Percentiles rank a stretch among this genome's conserved stretches.
phyloP scores from a whole-genome alignment of 331 rosid species.

The Acacia concinna region DNA sequence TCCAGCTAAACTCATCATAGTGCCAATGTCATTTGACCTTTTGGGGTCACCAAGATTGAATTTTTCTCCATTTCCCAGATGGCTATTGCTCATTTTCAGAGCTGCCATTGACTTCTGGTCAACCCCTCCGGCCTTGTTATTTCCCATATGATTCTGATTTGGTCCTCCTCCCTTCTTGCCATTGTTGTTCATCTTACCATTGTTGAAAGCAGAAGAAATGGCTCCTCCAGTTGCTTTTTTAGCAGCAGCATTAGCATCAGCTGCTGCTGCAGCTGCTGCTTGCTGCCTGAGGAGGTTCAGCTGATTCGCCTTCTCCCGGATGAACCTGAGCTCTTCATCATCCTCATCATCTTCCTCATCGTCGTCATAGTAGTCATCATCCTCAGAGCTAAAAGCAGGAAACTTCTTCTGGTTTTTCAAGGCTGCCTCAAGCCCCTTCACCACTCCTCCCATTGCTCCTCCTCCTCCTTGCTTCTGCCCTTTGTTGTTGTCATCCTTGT shows the following conservation, averaged over 20 bases:
- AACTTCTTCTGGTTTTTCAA: slow-evolving; percentile 58
- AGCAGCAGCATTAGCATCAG: slow-evolving; percentile 38
- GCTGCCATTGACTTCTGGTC: slow-evolving; percentile 72
- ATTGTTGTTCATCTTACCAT: slow-evolving; percentile 47
- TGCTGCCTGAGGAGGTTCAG: slow-evolving; percentile 57
- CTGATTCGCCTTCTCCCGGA: slow-evolving; percentile 53
- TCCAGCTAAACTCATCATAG: slow-evolving; percentile 80
- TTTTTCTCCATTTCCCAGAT: slow-evolving; percentile 43
- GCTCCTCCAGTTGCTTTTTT: slow-evolving; percentile 46
- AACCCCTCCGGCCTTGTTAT: slow-evolving; percentile 47
- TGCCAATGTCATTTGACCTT: slow-evolving; percentile 56
- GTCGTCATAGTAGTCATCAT: slow-evolving; percentile 35
- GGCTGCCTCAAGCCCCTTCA: slow-evolving; percentile 53
- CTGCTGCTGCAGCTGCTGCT: slow-evolving; percentile 44
- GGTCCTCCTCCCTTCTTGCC: slow-evolving; percentile 47
- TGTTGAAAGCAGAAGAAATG: slow-evolving; percentile 34
- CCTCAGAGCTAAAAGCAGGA: slow-evolving; percentile 53
- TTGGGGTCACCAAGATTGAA: slow-evolving; percentile 50
- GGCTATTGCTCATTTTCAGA: slow-evolving; percentile 54
- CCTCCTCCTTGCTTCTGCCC: slow-evolving; percentile 26
- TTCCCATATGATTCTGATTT: slow-evolving; percentile 47
- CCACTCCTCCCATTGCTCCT: neutral
- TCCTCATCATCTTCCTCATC: slow-evolving; percentile 58
- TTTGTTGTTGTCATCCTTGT: neutral
- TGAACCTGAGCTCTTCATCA: slow-evolving; percentile 42